Percentiles rank a stretch among this genome's conserved stretches.
These are phyloP conservation scores for Persicaria maculosa DNA, from an alignment of 148 eudicot species.

Conservation along the genomic window DNA sequence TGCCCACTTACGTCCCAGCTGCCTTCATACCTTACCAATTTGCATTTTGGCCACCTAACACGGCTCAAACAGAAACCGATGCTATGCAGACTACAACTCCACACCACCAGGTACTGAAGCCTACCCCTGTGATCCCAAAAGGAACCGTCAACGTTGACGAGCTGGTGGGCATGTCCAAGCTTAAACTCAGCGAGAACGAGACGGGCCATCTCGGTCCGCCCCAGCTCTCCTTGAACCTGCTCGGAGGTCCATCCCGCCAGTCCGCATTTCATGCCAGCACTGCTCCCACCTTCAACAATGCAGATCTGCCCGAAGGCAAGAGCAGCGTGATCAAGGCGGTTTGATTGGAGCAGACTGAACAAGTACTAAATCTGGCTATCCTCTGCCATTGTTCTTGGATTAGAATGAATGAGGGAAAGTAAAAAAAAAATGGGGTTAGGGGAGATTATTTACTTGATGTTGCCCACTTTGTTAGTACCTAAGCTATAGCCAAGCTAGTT, in stretches of 20 bases:
- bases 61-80: conserved; percentile 30
- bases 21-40: conserved; percentile 44
- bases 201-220: conserved; percentile 26
- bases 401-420: background rate
- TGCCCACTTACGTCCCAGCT: conserved; percentile 43
- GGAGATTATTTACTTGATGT: background rate
- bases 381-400: background rate
- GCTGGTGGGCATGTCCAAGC: conserved; percentile 67
- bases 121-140: conserved; percentile 48
- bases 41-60: conserved; percentile 50
- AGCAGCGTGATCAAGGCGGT: conserved; percentile 35
- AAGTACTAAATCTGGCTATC: background rate
- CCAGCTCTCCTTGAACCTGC: conserved; percentile 39
- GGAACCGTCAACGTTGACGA: conserved; percentile 65
- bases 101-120: conserved; percentile 49
- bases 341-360: background rate
- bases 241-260: conserved; percentile 58
- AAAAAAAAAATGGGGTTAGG: background rate
- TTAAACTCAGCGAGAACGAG: conserved; percentile 46
- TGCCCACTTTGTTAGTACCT: background rate
- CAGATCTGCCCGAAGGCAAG: conserved; percentile 36
- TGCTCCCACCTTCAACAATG: conserved; percentile 23
- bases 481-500: background rate
- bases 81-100: background rate
- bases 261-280: conserved; percentile 69